Percentiles rank a stretch among this genome's conserved stretches.
Conservation (phyloP, 2,329 filamentous ascomycete species). For the Calonectria henricotiae region DNA sequence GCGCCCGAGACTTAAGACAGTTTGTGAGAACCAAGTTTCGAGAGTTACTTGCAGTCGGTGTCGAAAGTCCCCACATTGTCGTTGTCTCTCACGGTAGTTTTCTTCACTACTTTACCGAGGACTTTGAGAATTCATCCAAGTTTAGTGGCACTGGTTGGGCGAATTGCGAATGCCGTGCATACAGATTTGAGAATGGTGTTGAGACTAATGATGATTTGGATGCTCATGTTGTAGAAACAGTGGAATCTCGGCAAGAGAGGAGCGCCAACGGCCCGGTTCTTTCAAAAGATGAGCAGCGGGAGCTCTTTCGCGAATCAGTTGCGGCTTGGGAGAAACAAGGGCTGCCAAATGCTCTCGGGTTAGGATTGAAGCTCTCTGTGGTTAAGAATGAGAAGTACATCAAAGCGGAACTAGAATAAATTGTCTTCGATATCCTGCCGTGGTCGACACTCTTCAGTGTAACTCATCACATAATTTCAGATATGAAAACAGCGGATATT, state of each 20-base stretch:
- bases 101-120: constrained; percentile 1
- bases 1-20: background rate
- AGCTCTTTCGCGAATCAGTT: background rate
- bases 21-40: background rate
- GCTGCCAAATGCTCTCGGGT: background rate
- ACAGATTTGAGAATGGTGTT: background rate
- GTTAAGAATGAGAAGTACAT: too few relatives aligned
- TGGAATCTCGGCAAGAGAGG: background rate
- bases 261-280: background rate
- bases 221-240: constrained; percentile 1
- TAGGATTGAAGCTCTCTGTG: background rate
- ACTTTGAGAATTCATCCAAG: background rate
- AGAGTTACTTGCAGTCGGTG: background rate
- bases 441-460: too few relatives aligned
- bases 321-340: background rate
- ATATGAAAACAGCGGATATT: too few relatives aligned
- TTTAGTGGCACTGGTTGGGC: background rate
- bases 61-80: background rate
- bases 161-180: background rate
- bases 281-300: background rate
- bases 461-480: too few relatives aligned
- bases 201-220: background rate
- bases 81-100: constrained; percentile 1
- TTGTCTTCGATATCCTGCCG: too few relatives aligned
- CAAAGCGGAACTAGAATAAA: too few relatives aligned